Base-by-base conservation (phyloP, 345 rosid genomes). In the Atalantia buxifolia region DNA sequence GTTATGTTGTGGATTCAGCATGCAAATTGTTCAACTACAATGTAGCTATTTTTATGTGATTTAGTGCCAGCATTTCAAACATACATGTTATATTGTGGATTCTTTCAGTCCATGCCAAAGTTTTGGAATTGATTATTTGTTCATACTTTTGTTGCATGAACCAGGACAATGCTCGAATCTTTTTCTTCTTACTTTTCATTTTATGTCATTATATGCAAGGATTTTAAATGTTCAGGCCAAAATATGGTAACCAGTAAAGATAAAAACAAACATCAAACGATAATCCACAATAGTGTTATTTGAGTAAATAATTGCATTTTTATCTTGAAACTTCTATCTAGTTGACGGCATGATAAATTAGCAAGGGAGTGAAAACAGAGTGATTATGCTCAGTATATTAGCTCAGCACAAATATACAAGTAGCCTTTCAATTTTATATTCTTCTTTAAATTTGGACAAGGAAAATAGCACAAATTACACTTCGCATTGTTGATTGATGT, bases 101-200 rank as follows among this genome's bases (percentile, higher is more conserved):
- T 48, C 22, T 31, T 7, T 55, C 57, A 53, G 40, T 53, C 3
- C 9, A 61, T 33, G 53, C 40, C 62, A 14, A 53, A 36, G 55
- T 53, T 76, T 64, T 48, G 71, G 62, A 53, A 40, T 74, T 36
- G 38, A 59, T 38, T 71, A 7, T 76, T 33, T n/a, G 31, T 50
- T 18, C 40, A 48, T 76, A n/a, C 2, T 6, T 64, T 7, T 65
- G 72, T 5, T 24, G 7, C 24, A 31, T 53, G 25, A 35, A 10
- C 64, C 65, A 40, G 28, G 42, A 25, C 22, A 53, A 19, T 63
- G 69, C n/a, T 45, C 8, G 56, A 73, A 6, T 57, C 10, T 27
- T 48, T 7, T 35, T 35, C n/a, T 72, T 5, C 13, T 21, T 4
- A 2, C 0, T 38, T 45, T 50, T 48, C 33, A 48, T 70, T 16